Conservation (phyloP, 1,139 yeast species). For the Blastobotrys petasosporus region DNA sequence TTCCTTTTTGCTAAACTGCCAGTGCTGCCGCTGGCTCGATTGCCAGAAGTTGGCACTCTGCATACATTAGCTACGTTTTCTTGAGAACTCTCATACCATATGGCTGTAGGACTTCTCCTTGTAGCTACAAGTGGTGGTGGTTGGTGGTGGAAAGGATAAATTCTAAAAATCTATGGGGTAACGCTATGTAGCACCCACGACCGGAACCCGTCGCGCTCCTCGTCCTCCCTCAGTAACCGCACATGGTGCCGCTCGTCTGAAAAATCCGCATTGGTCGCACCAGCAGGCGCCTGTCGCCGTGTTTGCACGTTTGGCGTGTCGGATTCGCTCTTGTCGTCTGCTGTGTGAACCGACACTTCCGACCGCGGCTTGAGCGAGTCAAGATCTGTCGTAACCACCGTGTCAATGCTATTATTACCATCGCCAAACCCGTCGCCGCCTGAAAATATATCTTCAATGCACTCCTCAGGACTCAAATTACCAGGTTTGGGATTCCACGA, state of each 20-base stretch:
- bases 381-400: no score
- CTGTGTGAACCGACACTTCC: not conserved
- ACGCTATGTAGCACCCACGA: conserved; percentile 19
- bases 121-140: no score
- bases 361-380: not conserved
- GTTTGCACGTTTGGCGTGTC: no score
- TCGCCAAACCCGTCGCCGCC: conserved; percentile 58
- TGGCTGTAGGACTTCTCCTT: no score
- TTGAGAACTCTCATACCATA: no score
- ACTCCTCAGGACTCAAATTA: conserved; percentile 64
- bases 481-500: conserved; percentile 78
- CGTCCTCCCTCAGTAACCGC: conserved; percentile 17
- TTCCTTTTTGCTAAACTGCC: conserved; percentile 53
- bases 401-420: not conserved
- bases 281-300: not conserved
- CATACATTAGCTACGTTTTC: no score
- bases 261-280: conserved; percentile 1
- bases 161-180: no score
- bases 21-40: conserved; percentile 55
- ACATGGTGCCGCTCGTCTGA: conserved; percentile 5
- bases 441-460: conserved; percentile 68
- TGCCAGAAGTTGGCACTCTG: conserved; percentile 55
- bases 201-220: conserved; percentile 20
- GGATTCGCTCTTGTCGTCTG: not conserved
- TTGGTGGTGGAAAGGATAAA: no score